Evolutionary conservation across 331 rosid genomes (phyloP).

Genomic region (Rosa hybrid): DNA sequence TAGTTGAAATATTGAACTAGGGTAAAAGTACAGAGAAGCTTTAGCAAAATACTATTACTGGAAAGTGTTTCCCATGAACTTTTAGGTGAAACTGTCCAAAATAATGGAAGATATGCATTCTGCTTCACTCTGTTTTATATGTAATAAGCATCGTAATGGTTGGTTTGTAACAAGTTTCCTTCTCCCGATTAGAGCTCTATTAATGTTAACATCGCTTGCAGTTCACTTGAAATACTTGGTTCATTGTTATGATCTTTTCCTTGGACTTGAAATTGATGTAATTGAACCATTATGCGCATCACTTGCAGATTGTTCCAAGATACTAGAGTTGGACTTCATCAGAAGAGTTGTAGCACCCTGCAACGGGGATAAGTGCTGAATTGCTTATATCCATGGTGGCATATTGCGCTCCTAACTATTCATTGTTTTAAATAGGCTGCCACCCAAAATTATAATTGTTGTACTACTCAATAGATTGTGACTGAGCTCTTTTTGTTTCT

Average conservation of each 20-base stretch:
- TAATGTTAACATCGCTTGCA: neutral
- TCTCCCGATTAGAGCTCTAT: neutral
- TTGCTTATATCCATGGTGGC: conserved; percentile 4
- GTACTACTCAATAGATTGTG: neutral
- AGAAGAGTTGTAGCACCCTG: neutral
- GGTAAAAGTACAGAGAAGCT: neutral
- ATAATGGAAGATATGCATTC: neutral
- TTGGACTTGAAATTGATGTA: conserved; percentile 17
- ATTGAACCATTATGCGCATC: neutral
- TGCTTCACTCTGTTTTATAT: neutral
- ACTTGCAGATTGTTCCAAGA: conserved; percentile 28
- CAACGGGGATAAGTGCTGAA: neutral
- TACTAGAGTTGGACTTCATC: conserved; percentile 10
- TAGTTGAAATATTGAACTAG: neutral
- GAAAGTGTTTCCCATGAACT: neutral
- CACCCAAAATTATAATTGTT: neutral
- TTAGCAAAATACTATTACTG: too few relatives aligned
- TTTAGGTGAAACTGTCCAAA: neutral
- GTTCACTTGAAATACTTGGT: conserved; percentile 4
- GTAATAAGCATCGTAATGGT: neutral
- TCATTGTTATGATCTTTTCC: conserved; percentile 15
- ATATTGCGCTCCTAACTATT: neutral
- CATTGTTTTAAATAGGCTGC: neutral
- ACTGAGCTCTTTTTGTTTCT: neutral
- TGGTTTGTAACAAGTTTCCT: neutral